Evolutionary conservation across 1,284 basidiomycete genomes (phyloP), one percentile per base, ranked within the genome.

Genomic region (Albatrellus sp.): DNA sequence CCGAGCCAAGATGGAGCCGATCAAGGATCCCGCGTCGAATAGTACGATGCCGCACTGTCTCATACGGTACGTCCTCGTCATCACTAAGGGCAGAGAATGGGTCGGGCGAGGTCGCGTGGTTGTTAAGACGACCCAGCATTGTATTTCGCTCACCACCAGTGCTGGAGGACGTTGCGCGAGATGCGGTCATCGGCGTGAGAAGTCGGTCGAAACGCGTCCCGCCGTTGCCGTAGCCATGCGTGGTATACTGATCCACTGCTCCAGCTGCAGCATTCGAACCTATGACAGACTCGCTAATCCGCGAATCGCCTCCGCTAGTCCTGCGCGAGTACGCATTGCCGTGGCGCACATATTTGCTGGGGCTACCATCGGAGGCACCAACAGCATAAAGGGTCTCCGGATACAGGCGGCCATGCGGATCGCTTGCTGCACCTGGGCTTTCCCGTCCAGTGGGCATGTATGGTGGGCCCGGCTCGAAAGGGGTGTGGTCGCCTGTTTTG

Each of bases 391-490:
- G 50, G 7, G 54, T 49, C 14, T 52, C 52, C 4, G 53, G 51
- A 28, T 57, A 56, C 55, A 55, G 14, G 28, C 51, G 48, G 14
- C 45, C 31, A 19, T 34, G 46, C 28, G 45, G 45, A 32, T 47
- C 46, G n/a, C 49, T 44, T 4, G 52, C 41, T 1, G 34, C 34
- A 35, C 16, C 52, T 39, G 56, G 51, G 8, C 43, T 42, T 24
- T 48, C 49, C 8, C 49, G 52, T 31, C 46, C 49, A 12, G 60
- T 55, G 3, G 63, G 55, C 24, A 47, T 49, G 42, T 71, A 72
- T 2, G 56, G 59, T 11, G 68, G 66, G 1, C 70, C 70, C 4
- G 63, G 51, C 29, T 62, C 47, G 19, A 70, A 54, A 2, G 47
- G 42, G 1, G 40, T 36, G 3, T 48, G 50, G 19, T 48, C 28